A percentile compares a stretch with the other conserved stretches of the same genome.
These are phyloP conservation scores for Diplodia sapinea DNA, from an alignment of 2,329 filamentous ascomycete genomes.

Conservation along the genomic window DNA sequence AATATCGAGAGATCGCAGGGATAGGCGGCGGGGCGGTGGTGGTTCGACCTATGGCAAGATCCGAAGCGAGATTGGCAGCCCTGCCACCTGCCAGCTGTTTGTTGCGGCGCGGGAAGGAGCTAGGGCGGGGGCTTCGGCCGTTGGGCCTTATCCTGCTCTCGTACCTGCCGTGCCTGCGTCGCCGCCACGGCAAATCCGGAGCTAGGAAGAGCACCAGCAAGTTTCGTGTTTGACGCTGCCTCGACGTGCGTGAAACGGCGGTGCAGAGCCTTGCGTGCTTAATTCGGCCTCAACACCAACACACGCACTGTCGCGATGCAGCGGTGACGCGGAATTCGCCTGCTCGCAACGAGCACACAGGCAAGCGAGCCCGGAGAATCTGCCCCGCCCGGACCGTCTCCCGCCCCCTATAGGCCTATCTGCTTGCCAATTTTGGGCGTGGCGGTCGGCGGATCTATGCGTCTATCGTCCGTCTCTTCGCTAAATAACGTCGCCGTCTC, in stretches of 20 bases:
- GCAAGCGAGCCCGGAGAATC: constrained; percentile 14
- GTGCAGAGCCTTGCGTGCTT: background rate
- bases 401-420: background rate
- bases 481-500: constrained; percentile 18
- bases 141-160: background rate
- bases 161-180: background rate
- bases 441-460: constrained; percentile 15
- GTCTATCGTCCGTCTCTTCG: constrained; percentile 17
- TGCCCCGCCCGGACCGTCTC: background rate
- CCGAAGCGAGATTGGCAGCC: constrained; percentile 28
- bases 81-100: background rate
- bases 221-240: background rate
- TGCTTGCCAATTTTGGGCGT: constrained; percentile 7
- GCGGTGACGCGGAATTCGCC: background rate
- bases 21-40: constrained; percentile 15
- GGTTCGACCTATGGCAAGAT: constrained; percentile 20
- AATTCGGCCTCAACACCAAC: background rate
- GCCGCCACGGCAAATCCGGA: background rate
- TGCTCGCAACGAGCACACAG: background rate
- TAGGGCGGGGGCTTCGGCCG: background rate
- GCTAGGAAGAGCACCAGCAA: background rate
- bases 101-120: background rate
- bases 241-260: background rate
- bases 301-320: background rate
- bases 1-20: constrained; percentile 24